phyloP scores from a whole-genome alignment of 73 alveolate species.

The Tetrahymena malaccensis region DNA sequence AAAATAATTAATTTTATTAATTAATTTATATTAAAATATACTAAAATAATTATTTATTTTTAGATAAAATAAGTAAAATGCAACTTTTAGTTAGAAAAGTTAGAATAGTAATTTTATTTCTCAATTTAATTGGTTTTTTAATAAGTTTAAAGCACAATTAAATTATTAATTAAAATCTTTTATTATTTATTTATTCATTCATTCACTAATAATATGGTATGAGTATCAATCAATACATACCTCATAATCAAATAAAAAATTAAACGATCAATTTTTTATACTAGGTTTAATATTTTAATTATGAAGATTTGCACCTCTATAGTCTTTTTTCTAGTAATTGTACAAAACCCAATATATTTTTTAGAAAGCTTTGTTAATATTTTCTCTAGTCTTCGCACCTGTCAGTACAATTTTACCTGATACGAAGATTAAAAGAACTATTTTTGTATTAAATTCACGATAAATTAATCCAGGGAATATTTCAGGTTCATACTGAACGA shows the following conservation, averaged over 20 bases:
- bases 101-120: no score
- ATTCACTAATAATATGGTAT: background rate
- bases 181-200: no score
- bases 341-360: background rate
- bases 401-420: slow-evolving; percentile 96
- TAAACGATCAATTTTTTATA: background rate
- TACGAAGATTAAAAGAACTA: slow-evolving; percentile 82
- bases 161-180: no score
- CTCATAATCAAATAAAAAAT: background rate
- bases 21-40: no score
- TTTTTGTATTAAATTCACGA: slow-evolving; percentile 74
- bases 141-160: no score
- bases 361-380: slow-evolving; percentile 69
- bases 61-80: no score
- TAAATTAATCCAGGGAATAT: slow-evolving; percentile 94
- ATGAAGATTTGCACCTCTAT: background rate
- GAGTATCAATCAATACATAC: background rate
- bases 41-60: no score
- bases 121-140: no score
- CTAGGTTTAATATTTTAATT: background rate
- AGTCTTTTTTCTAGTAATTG: background rate
- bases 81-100: no score
- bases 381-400: slow-evolving; percentile 89
- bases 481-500: slow-evolving; percentile 92
- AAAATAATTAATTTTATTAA: no score